Percentiles rank a stretch among this genome's conserved stretches.
Evolutionary conservation across 2,329 filamentous ascomycete genomes (phyloP).

Genomic region (Colletotrichum phormii): DNA sequence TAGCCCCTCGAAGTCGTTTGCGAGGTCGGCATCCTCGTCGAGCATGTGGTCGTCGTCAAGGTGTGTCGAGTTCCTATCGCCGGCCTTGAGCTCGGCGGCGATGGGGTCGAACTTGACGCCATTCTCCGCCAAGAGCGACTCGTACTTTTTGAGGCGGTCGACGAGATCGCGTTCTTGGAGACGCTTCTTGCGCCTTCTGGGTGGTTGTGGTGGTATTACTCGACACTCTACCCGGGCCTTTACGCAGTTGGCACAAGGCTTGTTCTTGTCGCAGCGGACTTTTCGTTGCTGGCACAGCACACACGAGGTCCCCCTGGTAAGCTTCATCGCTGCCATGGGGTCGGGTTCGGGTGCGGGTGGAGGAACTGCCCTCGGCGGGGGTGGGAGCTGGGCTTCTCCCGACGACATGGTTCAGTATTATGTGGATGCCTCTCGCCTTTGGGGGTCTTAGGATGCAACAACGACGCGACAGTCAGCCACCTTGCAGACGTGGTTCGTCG

Average conservation of each 20-base stretch:
- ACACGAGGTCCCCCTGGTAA: slow-evolving; percentile 73
- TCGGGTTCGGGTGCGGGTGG: slow-evolving; percentile 47
- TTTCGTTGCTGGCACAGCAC: slow-evolving; percentile 82
- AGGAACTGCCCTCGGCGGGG: slow-evolving; percentile 38
- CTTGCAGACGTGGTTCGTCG: slow-evolving; percentile 26
- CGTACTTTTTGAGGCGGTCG: slow-evolving; percentile 76
- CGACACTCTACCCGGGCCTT: slow-evolving; percentile 72
- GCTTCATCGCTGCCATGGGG: slow-evolving; percentile 58
- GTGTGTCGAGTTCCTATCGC: slow-evolving; percentile 34
- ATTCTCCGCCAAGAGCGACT: slow-evolving; percentile 72
- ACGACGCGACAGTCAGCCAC: slow-evolving; percentile 6
- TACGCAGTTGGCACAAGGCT: slow-evolving; percentile 77
- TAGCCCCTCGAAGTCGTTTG: slow-evolving; percentile 65
- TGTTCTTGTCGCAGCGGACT: slow-evolving; percentile 78
- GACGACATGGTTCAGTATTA: slow-evolving; percentile 35
- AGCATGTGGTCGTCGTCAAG: slow-evolving; percentile 32
- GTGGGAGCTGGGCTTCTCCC: slow-evolving; percentile 37
- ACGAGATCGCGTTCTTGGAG: slow-evolving; percentile 78
- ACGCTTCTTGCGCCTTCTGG: slow-evolving; percentile 69
- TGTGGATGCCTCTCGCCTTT: slow-evolving; percentile 20
- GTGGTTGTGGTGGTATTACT: slow-evolving; percentile 66
- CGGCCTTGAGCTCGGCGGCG: slow-evolving; percentile 60
- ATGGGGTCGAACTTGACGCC: slow-evolving; percentile 77
- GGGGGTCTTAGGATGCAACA: neutral
- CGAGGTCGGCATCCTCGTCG: slow-evolving; percentile 68